These are phyloP conservation scores for Colletotrichum musicola DNA, from an alignment of 2,329 filamentous ascomycete genomes.

Conservation along the genomic window DNA sequence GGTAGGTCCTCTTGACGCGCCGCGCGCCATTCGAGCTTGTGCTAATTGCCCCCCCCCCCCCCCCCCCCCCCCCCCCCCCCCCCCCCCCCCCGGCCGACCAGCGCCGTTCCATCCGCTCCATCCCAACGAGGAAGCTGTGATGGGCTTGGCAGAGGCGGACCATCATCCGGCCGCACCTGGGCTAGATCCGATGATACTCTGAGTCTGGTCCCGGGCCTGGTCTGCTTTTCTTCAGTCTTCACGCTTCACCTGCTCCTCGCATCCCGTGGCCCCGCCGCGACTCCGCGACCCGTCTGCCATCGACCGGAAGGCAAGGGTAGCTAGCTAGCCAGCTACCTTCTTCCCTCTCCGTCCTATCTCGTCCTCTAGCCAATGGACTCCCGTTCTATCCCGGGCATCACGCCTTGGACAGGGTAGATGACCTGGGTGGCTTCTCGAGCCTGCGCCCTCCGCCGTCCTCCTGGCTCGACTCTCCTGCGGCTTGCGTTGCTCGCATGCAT, in stretches of 20 bases:
- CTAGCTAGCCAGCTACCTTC: conserved; percentile 8
- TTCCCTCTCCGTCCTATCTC: too few species aligned
- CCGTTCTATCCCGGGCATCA: conserved; percentile 17
- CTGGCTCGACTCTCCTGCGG: neutral
- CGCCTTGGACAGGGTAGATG: conserved; percentile 22
- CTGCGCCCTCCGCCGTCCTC: neutral
- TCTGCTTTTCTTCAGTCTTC: neutral
- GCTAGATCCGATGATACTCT: neutral
- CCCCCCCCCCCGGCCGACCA: neutral
- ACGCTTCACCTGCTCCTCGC: conserved; percentile 12
- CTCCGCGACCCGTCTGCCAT: conserved; percentile 2
- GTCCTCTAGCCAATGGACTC: neutral
- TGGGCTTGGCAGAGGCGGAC: conserved; percentile 29
- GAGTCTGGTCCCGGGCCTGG: neutral
- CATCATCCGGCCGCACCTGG: neutral
- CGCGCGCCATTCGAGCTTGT: conserved; percentile 25
- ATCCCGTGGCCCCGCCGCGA: neutral
- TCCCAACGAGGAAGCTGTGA: conserved; percentile 37
- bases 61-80: neutral
- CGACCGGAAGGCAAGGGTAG: conserved; percentile 16
- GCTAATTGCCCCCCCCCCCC: conserved; percentile 22
- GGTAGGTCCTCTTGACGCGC: conserved; percentile 16
- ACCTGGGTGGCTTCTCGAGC: conserved; percentile 7
- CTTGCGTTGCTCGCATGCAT: conserved; percentile 8
- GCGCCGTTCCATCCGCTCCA: conserved; percentile 23